Evolutionary conservation across 1,284 basidiomycete species (phyloP).

Genomic region (Puccinia novopanici): DNA sequence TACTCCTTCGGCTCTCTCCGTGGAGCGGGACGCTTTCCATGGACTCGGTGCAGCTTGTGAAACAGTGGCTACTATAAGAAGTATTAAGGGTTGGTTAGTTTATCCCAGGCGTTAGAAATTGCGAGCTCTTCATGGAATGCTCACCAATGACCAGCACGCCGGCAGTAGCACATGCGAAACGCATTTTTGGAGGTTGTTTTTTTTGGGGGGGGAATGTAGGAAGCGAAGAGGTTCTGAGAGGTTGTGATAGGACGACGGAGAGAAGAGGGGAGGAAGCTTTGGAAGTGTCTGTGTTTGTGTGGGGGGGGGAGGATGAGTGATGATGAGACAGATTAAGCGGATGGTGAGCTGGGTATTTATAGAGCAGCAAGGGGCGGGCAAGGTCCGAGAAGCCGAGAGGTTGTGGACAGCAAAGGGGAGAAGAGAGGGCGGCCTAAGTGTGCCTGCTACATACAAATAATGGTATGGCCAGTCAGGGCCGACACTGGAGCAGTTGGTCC

Average conservation of each 20-base stretch:
- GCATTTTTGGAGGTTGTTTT: background rate
- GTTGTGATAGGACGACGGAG: too few relatives aligned
- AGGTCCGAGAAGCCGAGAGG: too few relatives aligned
- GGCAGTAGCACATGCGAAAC: conserved; percentile 16
- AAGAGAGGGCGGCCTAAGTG: too few relatives aligned
- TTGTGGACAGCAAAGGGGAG: too few relatives aligned
- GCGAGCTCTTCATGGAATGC: background rate
- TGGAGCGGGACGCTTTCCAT: background rate
- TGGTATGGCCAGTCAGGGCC: too few relatives aligned
- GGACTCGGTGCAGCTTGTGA: conserved; percentile 6
- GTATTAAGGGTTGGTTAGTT: background rate
- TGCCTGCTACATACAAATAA: too few relatives aligned
- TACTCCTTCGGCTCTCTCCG: background rate
- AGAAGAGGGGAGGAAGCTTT: background rate
- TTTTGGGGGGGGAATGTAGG: background rate
- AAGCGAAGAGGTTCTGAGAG: too few relatives aligned
- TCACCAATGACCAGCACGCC: conserved; percentile 10
- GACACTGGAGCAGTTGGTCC: too few relatives aligned
- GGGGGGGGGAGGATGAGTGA: background rate
- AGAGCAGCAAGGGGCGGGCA: background rate
- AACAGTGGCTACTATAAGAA: background rate
- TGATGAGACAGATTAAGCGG: background rate
- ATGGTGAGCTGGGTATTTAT: background rate
- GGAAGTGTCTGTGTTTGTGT: background rate
- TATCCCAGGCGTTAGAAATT: background rate